Evolutionary conservation across 306 rosid species (phyloP), one percentile per base, ranked within the genome.

Genomic region (Vicia faba): DNA sequence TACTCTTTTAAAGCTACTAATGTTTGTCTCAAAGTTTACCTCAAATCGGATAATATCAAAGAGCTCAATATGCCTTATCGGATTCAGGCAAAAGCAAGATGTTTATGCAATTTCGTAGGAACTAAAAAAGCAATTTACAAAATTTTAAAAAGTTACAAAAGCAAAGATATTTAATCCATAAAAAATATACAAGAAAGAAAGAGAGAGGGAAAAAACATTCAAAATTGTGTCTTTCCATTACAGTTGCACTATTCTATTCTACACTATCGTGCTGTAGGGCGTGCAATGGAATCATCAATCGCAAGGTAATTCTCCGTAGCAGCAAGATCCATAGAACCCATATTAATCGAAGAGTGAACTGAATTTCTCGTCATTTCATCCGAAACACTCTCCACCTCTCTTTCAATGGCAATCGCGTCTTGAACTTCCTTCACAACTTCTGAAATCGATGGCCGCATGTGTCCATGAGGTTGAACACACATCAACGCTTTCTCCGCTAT

Each of bases 401-500:
- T 90, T 75, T 90, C 97, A 68, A 95, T 86, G 0, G 81, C 20
- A 28, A 95, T 77, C 45, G 99, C 91, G 51, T 88, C 99, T 71
- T 92, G 98, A 35, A 89, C 84, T 82, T 92, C 98, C 84, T 92
- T 92, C 11, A 92, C 79, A 57, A 92, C 96, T 63, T 92, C 96
- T 1, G 98, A 89, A 16, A 92, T 92, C 11, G 96, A 81, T 10
- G 98, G 98, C 77, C 98, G 61, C 96, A 83, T 75, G 56, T 84
- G 79, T 18, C 89, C 98, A 11, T 92, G 91, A 11, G 96, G 84
- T 73, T 83, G 87, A 64, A 89, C 98, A 49, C 98, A 92, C 98
- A 92, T 84, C 86, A 92, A 78, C 0, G 98, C 96, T 80, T 81
- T 92, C 86, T 92, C 98, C 0, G 96, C 98, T 59, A 92, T 89